phyloP scores from a whole-genome alignment of 2,329 filamentous ascomycete genomes.

The Basipetospora chlamydospora region DNA sequence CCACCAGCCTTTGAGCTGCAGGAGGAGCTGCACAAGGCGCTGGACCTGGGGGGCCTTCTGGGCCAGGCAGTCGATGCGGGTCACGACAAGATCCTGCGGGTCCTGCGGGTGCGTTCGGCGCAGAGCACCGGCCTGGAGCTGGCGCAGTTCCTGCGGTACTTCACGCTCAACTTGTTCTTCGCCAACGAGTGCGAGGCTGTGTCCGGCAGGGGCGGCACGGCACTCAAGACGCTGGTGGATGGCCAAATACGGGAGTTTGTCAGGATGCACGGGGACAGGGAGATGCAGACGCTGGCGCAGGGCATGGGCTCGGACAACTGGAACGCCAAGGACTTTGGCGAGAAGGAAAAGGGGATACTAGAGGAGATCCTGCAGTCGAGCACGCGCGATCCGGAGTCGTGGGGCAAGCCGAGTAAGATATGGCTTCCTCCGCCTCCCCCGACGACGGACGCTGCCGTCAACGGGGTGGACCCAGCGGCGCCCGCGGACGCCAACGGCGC shows the following conservation, averaged over 20 bases:
- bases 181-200: conserved; percentile 78
- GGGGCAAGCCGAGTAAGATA: conserved; percentile 46
- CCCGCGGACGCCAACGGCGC: conserved; percentile 30
- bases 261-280: conserved; percentile 51
- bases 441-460: conserved; percentile 22
- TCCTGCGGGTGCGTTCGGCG: conserved; percentile 63
- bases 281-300: conserved; percentile 60
- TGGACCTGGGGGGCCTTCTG: conserved; percentile 65
- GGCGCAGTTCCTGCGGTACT: conserved; percentile 63
- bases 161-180: conserved; percentile 68
- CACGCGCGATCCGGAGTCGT: conserved; percentile 52
- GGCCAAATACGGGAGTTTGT: conserved; percentile 72
- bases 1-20: conserved; percentile 37
- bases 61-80: conserved; percentile 70
- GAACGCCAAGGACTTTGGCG: conserved; percentile 62
- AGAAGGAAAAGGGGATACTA: conserved; percentile 45
- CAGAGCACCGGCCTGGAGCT: conserved; percentile 55
- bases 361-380: conserved; percentile 52
- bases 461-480: conserved; percentile 11
- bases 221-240: conserved; percentile 67
- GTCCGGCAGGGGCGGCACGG: conserved; percentile 61
- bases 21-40: conserved; percentile 60
- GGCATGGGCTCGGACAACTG: conserved; percentile 71
- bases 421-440: conserved; percentile 34
- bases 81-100: conserved; percentile 61